Base-by-base conservation (phyloP, 768 basidiomycete genomes). In the Erythrobasidium yunnanense region DNA sequence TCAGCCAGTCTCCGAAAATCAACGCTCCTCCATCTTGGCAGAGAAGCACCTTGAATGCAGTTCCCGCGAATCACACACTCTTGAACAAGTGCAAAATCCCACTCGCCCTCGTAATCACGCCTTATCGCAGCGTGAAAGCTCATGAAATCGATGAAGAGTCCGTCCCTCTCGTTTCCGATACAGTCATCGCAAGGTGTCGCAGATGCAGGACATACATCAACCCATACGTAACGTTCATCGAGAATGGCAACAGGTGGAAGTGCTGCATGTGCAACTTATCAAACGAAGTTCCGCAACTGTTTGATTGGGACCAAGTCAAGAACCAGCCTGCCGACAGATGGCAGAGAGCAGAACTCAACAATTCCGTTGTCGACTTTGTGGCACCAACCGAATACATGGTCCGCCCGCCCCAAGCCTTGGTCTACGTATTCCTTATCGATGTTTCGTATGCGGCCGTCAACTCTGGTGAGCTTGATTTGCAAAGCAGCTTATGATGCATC, bases 331-430 rank as follows among this genome's bases (percentile, higher is more conserved):
- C 89, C 13, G 95, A 99, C 77, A 80, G 95, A 62, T 99, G 95
- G 92, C 79, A 83, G 27, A 85, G 95, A 68, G 84, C 88, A 1
- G 95, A 99, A 78, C 81, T 99, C 56, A 97, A 95, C 73, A 84
- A 88, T 75, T 83, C 86, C 34, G 87, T 86, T n/a, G 89, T 99
- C 55, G 95, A 99, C 76, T 99, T 85, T 74, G 88, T 99, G 57
- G 95, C 95, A 0, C 92, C 95, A 4, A 93, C 91, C 0, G 95
- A 99, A 78, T 99, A 99, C 77, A 97, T 97, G 95, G 93, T 80
- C 38, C 87, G 95, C 70, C 87, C 95, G 4, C 95, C 95, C 56
- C 95, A 97, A 76, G 90, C 95, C 4, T 90, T 92, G 18, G 90
- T 95, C 56, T 97, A 93, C 76, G 82, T 93, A 65, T 95, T 97